These are phyloP conservation scores for Canariomyces notabilis DNA, from an alignment of 2,329 filamentous ascomycete genomes.

Conservation along the genomic window DNA sequence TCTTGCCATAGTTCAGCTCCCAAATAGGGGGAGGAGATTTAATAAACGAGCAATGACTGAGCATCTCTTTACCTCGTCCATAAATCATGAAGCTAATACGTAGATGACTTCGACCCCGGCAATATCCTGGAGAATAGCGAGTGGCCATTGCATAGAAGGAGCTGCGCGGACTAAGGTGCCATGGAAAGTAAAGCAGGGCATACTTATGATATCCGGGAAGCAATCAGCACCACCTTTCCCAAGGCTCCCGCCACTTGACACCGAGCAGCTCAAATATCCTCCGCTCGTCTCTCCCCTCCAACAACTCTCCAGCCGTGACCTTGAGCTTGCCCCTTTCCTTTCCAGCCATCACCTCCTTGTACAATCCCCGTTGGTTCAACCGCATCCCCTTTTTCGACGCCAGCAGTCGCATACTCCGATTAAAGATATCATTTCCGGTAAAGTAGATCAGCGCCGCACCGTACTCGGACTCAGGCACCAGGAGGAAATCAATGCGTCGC, in stretches of 20 bases:
- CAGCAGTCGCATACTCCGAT: conserved; percentile 71
- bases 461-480: conserved; percentile 73
- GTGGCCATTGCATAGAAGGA: too few relatives aligned
- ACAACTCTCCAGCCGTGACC: conserved; percentile 60
- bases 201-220: too few relatives aligned
- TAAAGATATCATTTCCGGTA: conserved; percentile 93
- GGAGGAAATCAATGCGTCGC: conserved; percentile 78
- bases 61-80: too few relatives aligned
- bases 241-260: conserved; percentile 77
- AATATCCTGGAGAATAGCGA: too few relatives aligned
- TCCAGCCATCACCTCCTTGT: conserved; percentile 61
- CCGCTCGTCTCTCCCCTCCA: conserved; percentile 72
- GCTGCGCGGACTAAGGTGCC: too few relatives aligned
- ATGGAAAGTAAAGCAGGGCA: conserved; percentile 37
- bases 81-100: too few relatives aligned
- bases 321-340: conserved; percentile 52
- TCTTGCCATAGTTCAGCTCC: too few relatives aligned
- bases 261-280: conserved; percentile 76
- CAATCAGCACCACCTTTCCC: conserved; percentile 72
- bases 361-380: conserved; percentile 79
- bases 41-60: too few relatives aligned
- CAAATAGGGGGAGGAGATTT: too few relatives aligned
- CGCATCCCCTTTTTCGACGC: conserved; percentile 78
- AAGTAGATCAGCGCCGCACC: conserved; percentile 92
- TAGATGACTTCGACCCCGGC: too few relatives aligned